These are phyloP conservation scores for Phytopythium chamaehyphon DNA, from an alignment of 352 stramenopile genomes.

Conservation along the genomic window DNA sequence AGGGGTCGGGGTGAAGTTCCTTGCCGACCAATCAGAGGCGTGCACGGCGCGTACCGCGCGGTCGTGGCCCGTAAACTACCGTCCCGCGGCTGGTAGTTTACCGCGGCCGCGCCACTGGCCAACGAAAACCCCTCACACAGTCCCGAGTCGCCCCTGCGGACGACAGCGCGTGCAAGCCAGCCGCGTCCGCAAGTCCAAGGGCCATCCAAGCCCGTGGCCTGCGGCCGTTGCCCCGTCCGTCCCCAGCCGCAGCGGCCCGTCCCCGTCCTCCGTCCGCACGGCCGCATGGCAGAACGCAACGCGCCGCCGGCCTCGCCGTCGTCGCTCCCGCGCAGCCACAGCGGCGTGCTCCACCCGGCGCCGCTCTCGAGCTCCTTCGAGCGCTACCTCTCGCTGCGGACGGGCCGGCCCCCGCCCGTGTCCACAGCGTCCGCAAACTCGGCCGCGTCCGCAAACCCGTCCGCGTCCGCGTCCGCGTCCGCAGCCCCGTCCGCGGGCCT, in stretches of 20 bases:
- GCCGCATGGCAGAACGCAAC: constrained; percentile 6
- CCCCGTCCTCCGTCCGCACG: not conserved
- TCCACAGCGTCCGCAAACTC: constrained; percentile 6
- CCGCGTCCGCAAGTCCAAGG: too few species aligned
- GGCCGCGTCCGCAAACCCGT: not conserved
- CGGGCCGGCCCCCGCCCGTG: constrained; percentile 7
- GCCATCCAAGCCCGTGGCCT: too few species aligned
- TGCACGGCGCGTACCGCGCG: too few species aligned
- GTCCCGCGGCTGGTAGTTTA: too few species aligned
- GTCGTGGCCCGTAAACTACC: too few species aligned
- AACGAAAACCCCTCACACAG: too few species aligned
- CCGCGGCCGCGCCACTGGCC: too few species aligned
- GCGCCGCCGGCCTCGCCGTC: constrained; percentile 1
- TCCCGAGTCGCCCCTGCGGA: too few species aligned
- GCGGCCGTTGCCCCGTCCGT: not conserved
- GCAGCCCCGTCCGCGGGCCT: constrained; percentile 1
- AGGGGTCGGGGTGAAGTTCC: too few species aligned
- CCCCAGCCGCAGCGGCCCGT: not conserved
- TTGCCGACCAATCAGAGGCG: too few species aligned
- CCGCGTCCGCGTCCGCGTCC: constrained; percentile 12
- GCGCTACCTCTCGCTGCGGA: constrained; percentile 4
- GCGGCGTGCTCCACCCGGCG: not conserved
- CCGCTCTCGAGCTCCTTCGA: constrained; percentile 15
- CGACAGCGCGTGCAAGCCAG: too few species aligned
- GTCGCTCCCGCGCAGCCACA: constrained; percentile 16